Evolutionary conservation across 1,139 yeast genomes (phyloP).

Genomic region (Groenewaldozyma sp.): DNA sequence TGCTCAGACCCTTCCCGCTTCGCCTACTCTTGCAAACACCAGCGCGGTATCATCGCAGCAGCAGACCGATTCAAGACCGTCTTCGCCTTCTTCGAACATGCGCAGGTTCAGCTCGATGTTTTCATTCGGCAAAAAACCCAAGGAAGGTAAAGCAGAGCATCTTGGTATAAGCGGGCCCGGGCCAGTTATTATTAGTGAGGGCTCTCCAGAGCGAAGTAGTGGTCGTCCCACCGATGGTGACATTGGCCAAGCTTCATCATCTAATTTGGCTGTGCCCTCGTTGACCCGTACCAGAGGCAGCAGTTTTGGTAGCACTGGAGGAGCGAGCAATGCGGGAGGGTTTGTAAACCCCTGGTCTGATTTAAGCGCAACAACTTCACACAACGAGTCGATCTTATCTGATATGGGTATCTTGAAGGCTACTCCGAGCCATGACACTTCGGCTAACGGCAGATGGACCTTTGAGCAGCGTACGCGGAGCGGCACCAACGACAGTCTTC

Average conservation of each 20-base stretch:
- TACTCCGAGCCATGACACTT: conserved; percentile 3
- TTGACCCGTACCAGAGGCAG: conserved; percentile 16
- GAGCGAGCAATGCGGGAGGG: conserved; percentile 11
- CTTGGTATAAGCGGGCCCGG: not conserved
- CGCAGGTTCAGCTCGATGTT: conserved; percentile 16
- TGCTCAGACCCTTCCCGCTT: not conserved
- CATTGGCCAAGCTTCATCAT: conserved; percentile 4
- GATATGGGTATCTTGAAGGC: conserved; percentile 5
- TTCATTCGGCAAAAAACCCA: conserved; percentile 13
- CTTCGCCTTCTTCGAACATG: conserved; percentile 10
- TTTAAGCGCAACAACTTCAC: conserved; percentile 3
- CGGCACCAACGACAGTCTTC: conserved; percentile 1
- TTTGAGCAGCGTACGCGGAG: conserved; percentile 1
- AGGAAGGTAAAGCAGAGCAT: conserved; percentile 4
- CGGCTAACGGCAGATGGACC: conserved; percentile 6
- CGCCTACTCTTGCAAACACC: too few species aligned
- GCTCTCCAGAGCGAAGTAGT: too few species aligned
- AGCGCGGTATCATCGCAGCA: not conserved
- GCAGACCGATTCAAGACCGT: not conserved
- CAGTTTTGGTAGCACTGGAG: conserved; percentile 18
- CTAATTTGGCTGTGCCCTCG: not conserved
- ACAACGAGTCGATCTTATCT: conserved; percentile 1
- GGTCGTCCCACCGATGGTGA: too few species aligned
- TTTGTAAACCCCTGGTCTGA: conserved; percentile 21
- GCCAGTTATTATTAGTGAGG: not conserved